phyloP scores from a whole-genome alignment of 345 rosid species.

The Punica granatum region DNA sequence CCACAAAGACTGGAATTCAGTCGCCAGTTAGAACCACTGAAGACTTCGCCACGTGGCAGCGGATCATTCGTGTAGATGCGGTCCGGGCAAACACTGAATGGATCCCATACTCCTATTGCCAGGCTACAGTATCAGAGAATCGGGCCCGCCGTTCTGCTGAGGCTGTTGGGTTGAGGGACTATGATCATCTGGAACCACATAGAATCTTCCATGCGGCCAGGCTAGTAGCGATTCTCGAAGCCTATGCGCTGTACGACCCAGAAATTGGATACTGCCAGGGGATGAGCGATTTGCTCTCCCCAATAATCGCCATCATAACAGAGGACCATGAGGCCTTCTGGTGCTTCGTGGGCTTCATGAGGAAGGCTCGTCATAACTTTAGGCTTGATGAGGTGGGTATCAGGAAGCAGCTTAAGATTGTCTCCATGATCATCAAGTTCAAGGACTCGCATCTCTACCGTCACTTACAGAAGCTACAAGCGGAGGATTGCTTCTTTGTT shows the following conservation, averaged over 20 bases:
- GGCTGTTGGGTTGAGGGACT: slow-evolving; percentile 75
- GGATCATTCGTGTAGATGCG: slow-evolving; percentile 95
- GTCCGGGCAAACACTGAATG: slow-evolving; percentile 91
- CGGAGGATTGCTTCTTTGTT: slow-evolving; percentile 94
- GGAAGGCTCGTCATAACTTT: slow-evolving; percentile 90
- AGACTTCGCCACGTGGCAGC: slow-evolving; percentile 79
- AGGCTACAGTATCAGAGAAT: slow-evolving; percentile 49
- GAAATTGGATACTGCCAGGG: slow-evolving; percentile 99
- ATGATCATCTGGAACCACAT: slow-evolving; percentile 63
- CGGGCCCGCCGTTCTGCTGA: slow-evolving; percentile 61
- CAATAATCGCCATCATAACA: slow-evolving; percentile 60
- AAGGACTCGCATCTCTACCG: slow-evolving; percentile 85
- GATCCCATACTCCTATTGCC: slow-evolving; percentile 49
- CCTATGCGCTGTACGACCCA: slow-evolving; percentile 80
- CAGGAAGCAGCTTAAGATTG: slow-evolving; percentile 69
- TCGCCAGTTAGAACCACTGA: slow-evolving; percentile 33
- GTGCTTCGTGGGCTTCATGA: slow-evolving; percentile 96
- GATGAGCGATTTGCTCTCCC: slow-evolving; percentile 96
- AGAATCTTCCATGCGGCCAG: slow-evolving; percentile 91
- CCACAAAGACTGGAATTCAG: slow-evolving; percentile 20
- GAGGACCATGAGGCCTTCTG: slow-evolving; percentile 93
- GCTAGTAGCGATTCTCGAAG: slow-evolving; percentile 87
- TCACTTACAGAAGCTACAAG: slow-evolving; percentile 85
- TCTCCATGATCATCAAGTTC: slow-evolving; percentile 77
- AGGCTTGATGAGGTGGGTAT: slow-evolving; percentile 92